Evolutionary conservation across 768 basidiomycete genomes (phyloP).

Genomic region (Flagelloscypha sp.): DNA sequence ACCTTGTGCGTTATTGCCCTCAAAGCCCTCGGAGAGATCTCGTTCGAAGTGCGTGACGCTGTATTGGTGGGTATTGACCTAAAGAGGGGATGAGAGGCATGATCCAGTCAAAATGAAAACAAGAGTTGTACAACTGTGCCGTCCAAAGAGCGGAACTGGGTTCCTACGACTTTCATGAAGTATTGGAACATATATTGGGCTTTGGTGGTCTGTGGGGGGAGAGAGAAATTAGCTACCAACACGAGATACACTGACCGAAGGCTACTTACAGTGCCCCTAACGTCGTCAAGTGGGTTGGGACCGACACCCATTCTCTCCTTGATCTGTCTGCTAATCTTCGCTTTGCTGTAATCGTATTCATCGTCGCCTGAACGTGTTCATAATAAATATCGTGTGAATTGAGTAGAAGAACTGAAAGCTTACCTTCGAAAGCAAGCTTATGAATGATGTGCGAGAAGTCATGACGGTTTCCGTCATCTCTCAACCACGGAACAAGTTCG

Average conservation of each 20-base stretch:
- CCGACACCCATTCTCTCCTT: conserved; percentile 65
- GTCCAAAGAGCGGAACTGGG: conserved; percentile 81
- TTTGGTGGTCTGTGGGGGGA: conserved; percentile 58
- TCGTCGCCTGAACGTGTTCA: conserved; percentile 48
- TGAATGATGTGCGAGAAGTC: conserved; percentile 91
- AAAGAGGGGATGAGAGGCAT: too few relatives aligned
- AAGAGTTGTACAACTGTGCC: conserved; percentile 53
- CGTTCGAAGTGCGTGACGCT: conserved; percentile 95
- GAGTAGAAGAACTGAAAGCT: conserved; percentile 6
- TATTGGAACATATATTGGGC: conserved; percentile 96
- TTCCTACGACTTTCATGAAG: conserved; percentile 98
- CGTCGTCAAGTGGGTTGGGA: conserved; percentile 69
- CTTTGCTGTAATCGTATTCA: conserved; percentile 67
- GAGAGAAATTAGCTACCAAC: neutral
- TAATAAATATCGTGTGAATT: neutral
- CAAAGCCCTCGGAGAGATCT: conserved; percentile 59
- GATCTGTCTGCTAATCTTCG: conserved; percentile 51
- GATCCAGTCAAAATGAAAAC: neutral
- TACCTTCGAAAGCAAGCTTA: conserved; percentile 65
- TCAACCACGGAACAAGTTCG: conserved; percentile 91
- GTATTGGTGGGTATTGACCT: conserved; percentile 91
- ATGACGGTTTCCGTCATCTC: conserved; percentile 80
- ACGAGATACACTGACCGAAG: neutral
- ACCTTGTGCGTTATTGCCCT: conserved; percentile 52
- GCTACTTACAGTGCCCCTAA: conserved; percentile 43